Evolutionary conservation across 441 rosid species (phyloP), one percentile per base, ranked within the genome.

Genomic region (Adansonia gregorii): DNA sequence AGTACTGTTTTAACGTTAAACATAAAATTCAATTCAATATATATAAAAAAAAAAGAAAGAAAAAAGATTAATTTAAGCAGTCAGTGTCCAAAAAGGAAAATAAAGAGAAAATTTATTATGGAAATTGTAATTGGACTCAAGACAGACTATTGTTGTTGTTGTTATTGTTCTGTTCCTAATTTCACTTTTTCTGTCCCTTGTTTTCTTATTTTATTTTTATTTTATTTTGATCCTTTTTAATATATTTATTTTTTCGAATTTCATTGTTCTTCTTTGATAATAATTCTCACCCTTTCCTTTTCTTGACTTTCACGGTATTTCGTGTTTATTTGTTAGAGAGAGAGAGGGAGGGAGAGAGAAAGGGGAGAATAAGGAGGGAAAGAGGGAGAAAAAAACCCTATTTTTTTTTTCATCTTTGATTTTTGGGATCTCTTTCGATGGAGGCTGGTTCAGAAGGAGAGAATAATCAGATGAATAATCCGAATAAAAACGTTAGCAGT

Each of bases 391-490:
- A 58, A 20, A 88, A 86, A 92, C 93, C 93, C 89, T 85, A 82
- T 39, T 75, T 83, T 82, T 59, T 58, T 69, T 58, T 35, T 35
- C 39, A 35, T 35, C n/a, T 24, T 63, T 65, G 65, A 31, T 79
- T 69, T 77, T 64, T 12, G 66, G 65, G 61, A 35, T 81, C 79
- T 70, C 43, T 66, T 73, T 68, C 75, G 52, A 87, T 89, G 95
- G 95, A 89, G 79, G 81, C 86, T 55, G 90, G 86, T 86, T 89
- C 93, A 2, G 91, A 90, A 51, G 90, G 73, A 22, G 95, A 90
- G 49, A 83, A 78, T 45, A 15, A 77, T 83, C 87, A 70, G 68
- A 79, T 72, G 68, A 87, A 70, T 46, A 78, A 19, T 60, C 78
- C 72, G 54, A 79, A 49, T 73, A 78, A 73, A 41, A 79, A 46